phyloP scores from a whole-genome alignment of 2,329 filamentous ascomycete genomes.

The Cladosporium sp. region DNA sequence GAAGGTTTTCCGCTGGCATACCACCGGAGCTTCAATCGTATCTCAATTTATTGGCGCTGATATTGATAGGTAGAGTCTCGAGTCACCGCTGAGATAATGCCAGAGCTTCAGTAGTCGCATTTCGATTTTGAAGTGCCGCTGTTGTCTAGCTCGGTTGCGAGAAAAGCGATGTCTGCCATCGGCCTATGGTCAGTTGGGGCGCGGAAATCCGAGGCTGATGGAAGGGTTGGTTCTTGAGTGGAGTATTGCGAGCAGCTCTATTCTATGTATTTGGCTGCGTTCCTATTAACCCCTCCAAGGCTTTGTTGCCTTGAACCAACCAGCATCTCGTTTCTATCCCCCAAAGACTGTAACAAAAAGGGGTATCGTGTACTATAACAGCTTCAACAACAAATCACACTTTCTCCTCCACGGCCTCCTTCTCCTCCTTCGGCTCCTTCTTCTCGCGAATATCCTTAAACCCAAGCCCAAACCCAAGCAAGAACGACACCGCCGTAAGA shows the following conservation, averaged over 20 bases:
- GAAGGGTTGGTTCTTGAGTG: not conserved
- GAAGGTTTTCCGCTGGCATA: too few species aligned
- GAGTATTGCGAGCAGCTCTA: not conserved
- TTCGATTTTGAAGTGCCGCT: too few species aligned
- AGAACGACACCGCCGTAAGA: conserved; percentile 34
- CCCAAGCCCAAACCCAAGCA: conserved; percentile 49
- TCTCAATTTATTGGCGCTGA: too few species aligned
- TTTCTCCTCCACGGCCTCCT: conserved; percentile 6
- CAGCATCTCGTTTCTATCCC: not conserved
- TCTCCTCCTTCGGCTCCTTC: conserved; percentile 12
- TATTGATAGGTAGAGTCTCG: too few species aligned
- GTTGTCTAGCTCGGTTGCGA: too few species aligned
- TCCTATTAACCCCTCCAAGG: too few species aligned
- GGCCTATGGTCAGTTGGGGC: too few species aligned
- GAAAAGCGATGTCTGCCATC: too few species aligned
- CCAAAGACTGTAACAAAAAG: not conserved
- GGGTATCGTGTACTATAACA: not conserved
- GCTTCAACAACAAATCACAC: not conserved
- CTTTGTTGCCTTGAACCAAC: not conserved
- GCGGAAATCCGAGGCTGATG: too few species aligned
- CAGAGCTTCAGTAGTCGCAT: too few species aligned
- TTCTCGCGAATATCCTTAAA: conserved; percentile 48
- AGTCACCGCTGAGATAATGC: too few species aligned
- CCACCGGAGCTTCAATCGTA: too few species aligned
- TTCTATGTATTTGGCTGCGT: not conserved